Conservation (phyloP, 2,329 filamentous ascomycete species). For the Mycogone perniciosa region DNA sequence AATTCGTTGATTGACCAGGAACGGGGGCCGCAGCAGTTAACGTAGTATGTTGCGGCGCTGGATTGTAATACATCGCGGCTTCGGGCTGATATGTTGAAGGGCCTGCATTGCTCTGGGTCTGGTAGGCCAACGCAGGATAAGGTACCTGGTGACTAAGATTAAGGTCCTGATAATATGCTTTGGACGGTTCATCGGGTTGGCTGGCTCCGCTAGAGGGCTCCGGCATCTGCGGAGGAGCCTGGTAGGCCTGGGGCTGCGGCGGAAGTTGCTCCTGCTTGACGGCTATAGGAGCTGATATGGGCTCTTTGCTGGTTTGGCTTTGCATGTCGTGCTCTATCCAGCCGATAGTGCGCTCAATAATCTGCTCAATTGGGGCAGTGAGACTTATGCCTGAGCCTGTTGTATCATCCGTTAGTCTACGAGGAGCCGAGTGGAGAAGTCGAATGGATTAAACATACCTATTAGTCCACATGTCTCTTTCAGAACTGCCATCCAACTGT, state of each 20-base stretch:
- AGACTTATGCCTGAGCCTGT: constrained; percentile 34
- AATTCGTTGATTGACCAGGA: constrained; percentile 24
- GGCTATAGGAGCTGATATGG: constrained; percentile 15
- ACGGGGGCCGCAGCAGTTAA: constrained; percentile 14
- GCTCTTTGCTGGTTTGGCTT: constrained; percentile 19
- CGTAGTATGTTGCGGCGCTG: constrained; percentile 15
- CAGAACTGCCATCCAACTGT: constrained; percentile 61
- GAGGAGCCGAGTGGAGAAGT: no score
- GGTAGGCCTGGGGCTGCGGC: constrained; percentile 11
- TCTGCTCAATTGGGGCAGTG: constrained; percentile 29
- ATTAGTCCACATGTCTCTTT: constrained; percentile 59
- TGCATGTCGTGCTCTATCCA: constrained; percentile 48
- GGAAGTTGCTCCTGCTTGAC: constrained; percentile 36
- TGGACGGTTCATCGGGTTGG: constrained; percentile 19
- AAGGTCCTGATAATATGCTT: constrained; percentile 25
- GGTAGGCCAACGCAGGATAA: constrained; percentile 28
- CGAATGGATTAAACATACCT: constrained; percentile 41
- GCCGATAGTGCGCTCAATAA: constrained; percentile 45
- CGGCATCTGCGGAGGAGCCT: constrained; percentile 22
- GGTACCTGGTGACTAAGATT: constrained; percentile 21
- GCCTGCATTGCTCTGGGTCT: constrained; percentile 18
- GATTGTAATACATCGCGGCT: constrained; percentile 24
- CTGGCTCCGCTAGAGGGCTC: constrained; percentile 10
- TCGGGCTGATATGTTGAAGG: constrained; percentile 22
- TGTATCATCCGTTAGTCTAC: constrained; percentile 13